A percentile compares a stretch with the other conserved stretches of the same genome.
phyloP scores from a whole-genome alignment of 139 green algal species.

The Coelastrella sp. region DNA sequence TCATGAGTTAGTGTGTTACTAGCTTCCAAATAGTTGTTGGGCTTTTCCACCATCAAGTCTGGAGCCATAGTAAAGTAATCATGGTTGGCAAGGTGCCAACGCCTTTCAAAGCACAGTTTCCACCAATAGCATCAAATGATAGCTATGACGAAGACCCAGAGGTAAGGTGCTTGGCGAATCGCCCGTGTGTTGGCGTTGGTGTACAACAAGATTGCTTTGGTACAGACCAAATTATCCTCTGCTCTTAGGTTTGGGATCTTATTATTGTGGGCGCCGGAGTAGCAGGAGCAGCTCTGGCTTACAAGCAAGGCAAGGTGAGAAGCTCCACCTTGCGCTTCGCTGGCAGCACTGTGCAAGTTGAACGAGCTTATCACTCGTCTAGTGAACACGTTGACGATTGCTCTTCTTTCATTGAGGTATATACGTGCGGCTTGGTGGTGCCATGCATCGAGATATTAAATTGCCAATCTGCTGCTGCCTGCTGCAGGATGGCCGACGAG shows the following conservation, averaged over 20 bases:
- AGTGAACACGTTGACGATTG: too few species aligned
- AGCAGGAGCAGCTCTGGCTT: slow-evolving; percentile 90
- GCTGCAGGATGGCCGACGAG: slow-evolving; percentile 73
- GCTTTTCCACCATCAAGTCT: too few species aligned
- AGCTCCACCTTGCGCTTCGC: background rate
- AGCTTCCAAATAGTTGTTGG: too few species aligned
- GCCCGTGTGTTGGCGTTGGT: too few species aligned
- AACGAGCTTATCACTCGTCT: too few species aligned
- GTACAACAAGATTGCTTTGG: too few species aligned
- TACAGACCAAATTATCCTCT: background rate
- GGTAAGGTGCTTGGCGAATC: slow-evolving; percentile 42
- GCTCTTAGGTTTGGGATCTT: slow-evolving; percentile 89
- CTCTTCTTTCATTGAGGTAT: too few species aligned
- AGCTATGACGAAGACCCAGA: slow-evolving; percentile 62
- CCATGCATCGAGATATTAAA: too few species aligned
- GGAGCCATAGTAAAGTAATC: too few species aligned
- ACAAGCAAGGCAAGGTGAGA: slow-evolving; percentile 82
- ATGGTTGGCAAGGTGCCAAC: background rate
- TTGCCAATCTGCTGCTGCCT: background rate
- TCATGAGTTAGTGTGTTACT: too few species aligned
- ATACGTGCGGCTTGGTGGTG: too few species aligned
- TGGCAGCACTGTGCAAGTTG: background rate
- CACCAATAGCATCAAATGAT: slow-evolving; percentile 57
- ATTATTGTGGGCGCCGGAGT: slow-evolving; percentile 96
- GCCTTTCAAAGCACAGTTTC: background rate